Evolutionary conservation across 1,284 basidiomycete species (phyloP), one percentile per base, ranked within the genome.

Genomic region (Naganishia liquefaciens): DNA sequence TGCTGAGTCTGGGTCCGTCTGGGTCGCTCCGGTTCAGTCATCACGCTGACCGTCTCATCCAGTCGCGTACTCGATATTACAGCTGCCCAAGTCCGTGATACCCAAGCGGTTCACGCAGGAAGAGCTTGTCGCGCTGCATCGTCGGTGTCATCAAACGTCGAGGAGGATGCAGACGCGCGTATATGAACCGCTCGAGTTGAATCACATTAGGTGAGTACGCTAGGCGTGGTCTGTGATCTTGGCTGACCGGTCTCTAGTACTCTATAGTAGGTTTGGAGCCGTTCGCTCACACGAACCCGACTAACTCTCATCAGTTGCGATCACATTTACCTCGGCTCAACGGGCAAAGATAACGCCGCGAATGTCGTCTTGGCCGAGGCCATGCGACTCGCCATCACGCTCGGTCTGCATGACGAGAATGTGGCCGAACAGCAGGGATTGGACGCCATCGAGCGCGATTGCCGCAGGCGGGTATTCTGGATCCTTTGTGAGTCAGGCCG

Each of bases 31-130:
- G 39, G 7, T 23, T n/a, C 15, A 10, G 5, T 27, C 2, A n/a
- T 10, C 23, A 25, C 37, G 39, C 58, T 65, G 25, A 44, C 28
- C 27, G 28, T 10, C 2, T n/a, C 37, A 30, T 21, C 25, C 53
- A 73, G 72, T 72, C 49, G 69, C 71, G 30, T 73, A 73, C 61
- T 64, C 71, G 10, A 70, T 73, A 53, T 65, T 73, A 19, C 72
- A 73, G 63, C 64, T 73, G 6, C 72, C 72, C 21, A 66, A 69
- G 33, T 71, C 71, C 13, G 64, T 62, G 33, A 66, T 66, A 3
- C 57, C 70, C 15, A 55, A 69, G 11, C 49, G 61, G 10, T 71
- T 73, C 47, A 28, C 71, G 17, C 64, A 63, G 5, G 68, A 60
- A 30, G 69, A 71, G 21, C 65, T 72, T 2, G 68, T 68, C 5